Evolutionary conservation across 2,329 filamentous ascomycete species (phyloP).

Genomic region (Penicillium sp.): DNA sequence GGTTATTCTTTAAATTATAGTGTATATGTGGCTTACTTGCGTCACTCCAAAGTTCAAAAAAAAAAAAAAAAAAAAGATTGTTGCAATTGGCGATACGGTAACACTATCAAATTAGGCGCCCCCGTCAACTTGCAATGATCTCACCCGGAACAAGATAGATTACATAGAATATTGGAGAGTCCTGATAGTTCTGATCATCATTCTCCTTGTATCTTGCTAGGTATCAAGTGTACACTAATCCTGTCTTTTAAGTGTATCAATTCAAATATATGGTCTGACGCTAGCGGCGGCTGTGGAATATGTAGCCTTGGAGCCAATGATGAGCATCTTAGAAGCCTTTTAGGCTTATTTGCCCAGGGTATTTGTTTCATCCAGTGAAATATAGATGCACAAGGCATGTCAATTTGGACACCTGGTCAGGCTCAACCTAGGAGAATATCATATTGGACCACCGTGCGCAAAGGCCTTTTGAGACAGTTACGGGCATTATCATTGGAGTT

Average conservation of each 20-base stretch:
- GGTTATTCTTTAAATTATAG: not conserved
- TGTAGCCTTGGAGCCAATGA: constrained; percentile 2
- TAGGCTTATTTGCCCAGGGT: not conserved
- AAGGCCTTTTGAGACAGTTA: not conserved
- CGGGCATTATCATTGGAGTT: not conserved
- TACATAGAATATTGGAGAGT: not conserved
- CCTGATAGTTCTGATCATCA: not conserved
- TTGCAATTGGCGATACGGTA: not conserved
- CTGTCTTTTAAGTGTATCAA: not conserved
- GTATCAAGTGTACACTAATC: not conserved
- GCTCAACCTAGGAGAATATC: not conserved
- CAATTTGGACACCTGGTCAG: not conserved
- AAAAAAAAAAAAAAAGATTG: not conserved
- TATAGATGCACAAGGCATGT: not conserved
- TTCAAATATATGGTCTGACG: constrained; percentile 3
- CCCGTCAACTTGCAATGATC: not conserved
- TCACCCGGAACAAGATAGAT: not conserved
- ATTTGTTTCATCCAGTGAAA: not conserved
- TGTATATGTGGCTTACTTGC: no score
- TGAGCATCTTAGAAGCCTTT: not conserved
- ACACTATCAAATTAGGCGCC: not conserved
- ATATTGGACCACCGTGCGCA: not conserved
- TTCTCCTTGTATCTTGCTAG: not conserved
- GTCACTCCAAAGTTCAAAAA: not conserved
- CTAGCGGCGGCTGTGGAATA: constrained; percentile 6